These are phyloP conservation scores for Athelia psychrophila DNA, from an alignment of 1,284 basidiomycete species.

Conservation along the genomic window DNA sequence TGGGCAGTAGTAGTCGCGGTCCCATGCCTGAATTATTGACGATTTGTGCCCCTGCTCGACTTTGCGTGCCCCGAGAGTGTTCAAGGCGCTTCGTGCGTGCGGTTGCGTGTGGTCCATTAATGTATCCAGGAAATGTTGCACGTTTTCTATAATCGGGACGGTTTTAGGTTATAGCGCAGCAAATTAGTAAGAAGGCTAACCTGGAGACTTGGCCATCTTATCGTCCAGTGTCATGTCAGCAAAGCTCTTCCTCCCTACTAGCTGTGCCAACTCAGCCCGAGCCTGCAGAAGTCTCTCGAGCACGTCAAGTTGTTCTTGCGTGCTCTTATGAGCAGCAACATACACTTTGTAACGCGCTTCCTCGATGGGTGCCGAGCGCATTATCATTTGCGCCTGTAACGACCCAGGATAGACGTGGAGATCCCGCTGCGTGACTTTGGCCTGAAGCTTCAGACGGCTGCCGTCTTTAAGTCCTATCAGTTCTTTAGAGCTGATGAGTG, in stretches of 20 bases:
- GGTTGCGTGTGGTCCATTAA: slow-evolving; percentile 76
- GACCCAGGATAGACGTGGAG: slow-evolving; percentile 80
- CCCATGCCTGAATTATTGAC: slow-evolving; percentile 82
- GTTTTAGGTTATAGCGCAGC: slow-evolving; percentile 9
- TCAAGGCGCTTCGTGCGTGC: slow-evolving; percentile 70
- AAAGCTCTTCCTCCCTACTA: slow-evolving; percentile 83
- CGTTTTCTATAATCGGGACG: slow-evolving; percentile 60
- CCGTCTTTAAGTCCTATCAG: slow-evolving; percentile 70
- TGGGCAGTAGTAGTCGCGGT: slow-evolving; percentile 87
- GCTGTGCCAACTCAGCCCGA: slow-evolving; percentile 74
- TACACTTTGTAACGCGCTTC: slow-evolving; percentile 81
- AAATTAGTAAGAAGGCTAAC: slow-evolving; percentile 33
- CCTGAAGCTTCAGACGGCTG: slow-evolving; percentile 63
- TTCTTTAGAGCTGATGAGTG: slow-evolving; percentile 63
- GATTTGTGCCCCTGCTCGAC: slow-evolving; percentile 43
- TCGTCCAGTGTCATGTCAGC: slow-evolving; percentile 83
- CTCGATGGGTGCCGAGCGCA: slow-evolving; percentile 81
- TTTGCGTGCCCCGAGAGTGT: slow-evolving; percentile 71
- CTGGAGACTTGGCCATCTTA: slow-evolving; percentile 93
- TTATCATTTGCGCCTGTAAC: slow-evolving; percentile 89
- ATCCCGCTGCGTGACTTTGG: slow-evolving; percentile 69
- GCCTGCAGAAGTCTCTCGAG: slow-evolving; percentile 76
- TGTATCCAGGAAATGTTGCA: slow-evolving; percentile 78
- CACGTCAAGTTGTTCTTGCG: slow-evolving; percentile 64
- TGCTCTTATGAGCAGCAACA: slow-evolving; percentile 71